A percentile compares a stretch with the other conserved stretches of the same genome.
These are phyloP conservation scores for Paxillus rubicundulus DNA, from an alignment of 768 basidiomycete species.

Conservation along the genomic window DNA sequence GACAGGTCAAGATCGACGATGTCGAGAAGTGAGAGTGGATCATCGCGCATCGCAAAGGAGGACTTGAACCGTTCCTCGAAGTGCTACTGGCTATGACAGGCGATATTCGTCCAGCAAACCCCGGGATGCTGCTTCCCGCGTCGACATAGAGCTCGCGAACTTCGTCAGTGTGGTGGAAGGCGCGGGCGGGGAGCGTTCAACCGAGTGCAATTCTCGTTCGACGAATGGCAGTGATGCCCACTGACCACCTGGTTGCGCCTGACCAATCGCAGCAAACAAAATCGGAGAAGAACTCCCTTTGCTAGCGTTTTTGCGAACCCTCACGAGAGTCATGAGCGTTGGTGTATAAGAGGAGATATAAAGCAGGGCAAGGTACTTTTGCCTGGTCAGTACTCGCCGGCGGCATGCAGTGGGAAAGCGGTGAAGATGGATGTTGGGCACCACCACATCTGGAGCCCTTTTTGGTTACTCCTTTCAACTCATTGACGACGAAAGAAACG, in stretches of 20 bases:
- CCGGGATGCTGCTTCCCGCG: not conserved
- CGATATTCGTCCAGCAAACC: constrained; percentile 19
- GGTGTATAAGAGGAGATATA: constrained; percentile 22
- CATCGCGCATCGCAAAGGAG: not conserved
- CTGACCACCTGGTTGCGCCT: not conserved
- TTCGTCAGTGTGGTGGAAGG: not conserved
- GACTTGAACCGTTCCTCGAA: constrained; percentile 9
- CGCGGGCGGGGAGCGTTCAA: not conserved
- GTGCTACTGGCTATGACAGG: constrained; percentile 15
- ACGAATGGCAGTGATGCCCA: not conserved
- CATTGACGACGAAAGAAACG: constrained; percentile 4
- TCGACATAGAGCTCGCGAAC: not conserved
- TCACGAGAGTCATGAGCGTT: constrained; percentile 11
- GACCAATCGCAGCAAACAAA: constrained; percentile 1
- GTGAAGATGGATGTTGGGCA: too few relatives aligned
- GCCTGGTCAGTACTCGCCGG: too few relatives aligned
- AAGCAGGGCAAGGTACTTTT: too few relatives aligned
- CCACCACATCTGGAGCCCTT: not conserved
- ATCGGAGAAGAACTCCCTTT: not conserved
- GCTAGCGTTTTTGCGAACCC: too few relatives aligned
- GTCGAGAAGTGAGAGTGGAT: constrained; percentile 1
- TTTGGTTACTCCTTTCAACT: not conserved
- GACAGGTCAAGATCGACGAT: not conserved
- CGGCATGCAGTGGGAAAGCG: not conserved
- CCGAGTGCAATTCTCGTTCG: not conserved